Conservation (phyloP, 257 asterid species). For the Fraxinus quadrangulata region DNA sequence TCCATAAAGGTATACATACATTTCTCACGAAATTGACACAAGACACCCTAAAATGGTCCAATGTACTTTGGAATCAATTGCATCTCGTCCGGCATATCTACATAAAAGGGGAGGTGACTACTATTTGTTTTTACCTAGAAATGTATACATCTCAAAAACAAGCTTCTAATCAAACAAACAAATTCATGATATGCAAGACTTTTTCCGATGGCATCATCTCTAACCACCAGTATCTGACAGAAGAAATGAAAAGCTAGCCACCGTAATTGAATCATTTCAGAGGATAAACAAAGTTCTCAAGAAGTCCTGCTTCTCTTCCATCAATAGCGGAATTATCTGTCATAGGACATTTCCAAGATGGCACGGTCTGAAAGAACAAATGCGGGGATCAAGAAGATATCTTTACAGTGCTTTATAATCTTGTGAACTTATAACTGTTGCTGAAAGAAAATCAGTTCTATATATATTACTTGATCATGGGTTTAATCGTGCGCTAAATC, state of each 20-base stretch:
- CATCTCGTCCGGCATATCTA: not conserved
- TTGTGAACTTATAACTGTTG: not conserved
- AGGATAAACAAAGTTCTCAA: conserved; percentile 11
- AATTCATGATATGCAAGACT: conserved; percentile 18
- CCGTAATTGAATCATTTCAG: conserved; percentile 14
- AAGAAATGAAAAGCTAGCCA: conserved; percentile 15
- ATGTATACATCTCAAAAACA: conserved; percentile 16
- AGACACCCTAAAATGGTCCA: not conserved
- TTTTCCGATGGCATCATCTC: not conserved
- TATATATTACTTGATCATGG: conserved; percentile 37
- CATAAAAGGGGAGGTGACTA: not conserved
- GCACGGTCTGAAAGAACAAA: conserved; percentile 36
- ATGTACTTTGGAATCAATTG: not conserved
- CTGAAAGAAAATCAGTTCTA: conserved; percentile 9
- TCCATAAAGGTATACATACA: not conserved
- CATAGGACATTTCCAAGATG: conserved; percentile 16
- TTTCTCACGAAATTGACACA: not conserved
- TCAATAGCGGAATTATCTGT: conserved; percentile 13
- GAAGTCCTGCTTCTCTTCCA: conserved; percentile 15
- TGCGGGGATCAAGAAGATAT: conserved; percentile 17
- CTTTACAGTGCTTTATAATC: not conserved
- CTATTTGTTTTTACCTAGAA: not conserved
- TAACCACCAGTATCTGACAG: conserved; percentile 13
- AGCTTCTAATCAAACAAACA: not conserved
- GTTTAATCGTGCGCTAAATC: conserved; percentile 23